Conservation (phyloP, 306 rosid genomes). For the Lathyrus tuberosus region DNA sequence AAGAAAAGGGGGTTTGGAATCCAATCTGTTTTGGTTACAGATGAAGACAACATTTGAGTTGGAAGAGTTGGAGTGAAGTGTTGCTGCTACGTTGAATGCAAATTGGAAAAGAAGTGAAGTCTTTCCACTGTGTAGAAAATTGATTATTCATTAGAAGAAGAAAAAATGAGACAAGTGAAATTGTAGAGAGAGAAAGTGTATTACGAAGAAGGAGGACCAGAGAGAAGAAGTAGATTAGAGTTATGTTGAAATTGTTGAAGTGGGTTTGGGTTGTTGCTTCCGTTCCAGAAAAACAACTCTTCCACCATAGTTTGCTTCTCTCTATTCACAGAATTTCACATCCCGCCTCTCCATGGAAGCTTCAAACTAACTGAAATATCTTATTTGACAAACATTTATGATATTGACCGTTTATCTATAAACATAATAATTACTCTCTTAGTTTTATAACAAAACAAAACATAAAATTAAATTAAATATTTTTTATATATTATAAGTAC, state of each 20-base stretch:
- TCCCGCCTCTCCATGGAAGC: too few species aligned
- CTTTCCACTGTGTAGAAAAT: conserved; percentile 59
- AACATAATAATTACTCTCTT: too few species aligned
- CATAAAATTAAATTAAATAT: too few species aligned
- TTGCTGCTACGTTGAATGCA: conserved; percentile 61
- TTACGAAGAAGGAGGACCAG: conserved; percentile 89
- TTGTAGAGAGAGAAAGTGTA: not conserved
- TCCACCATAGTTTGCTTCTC: conserved; percentile 38
- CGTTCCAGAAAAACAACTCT: conserved; percentile 63
- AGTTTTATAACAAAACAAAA: too few species aligned
- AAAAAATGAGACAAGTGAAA: not conserved
- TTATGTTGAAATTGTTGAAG: conserved; percentile 29
- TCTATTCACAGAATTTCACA: too few species aligned
- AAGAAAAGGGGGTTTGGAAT: conserved; percentile 83
- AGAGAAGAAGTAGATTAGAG: conserved; percentile 56
- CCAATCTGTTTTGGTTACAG: conserved; percentile 59
- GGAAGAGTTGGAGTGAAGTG: conserved; percentile 29
- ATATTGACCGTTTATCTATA: too few species aligned
- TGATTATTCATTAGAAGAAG: not conserved
- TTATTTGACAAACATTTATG: too few species aligned
- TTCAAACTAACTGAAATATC: too few species aligned
- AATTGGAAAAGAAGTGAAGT: conserved; percentile 83
- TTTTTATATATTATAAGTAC: too few species aligned
- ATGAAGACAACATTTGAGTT: conserved; percentile 63
- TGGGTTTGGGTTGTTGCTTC: conserved; percentile 27